These are phyloP conservation scores for Xylariaceae sp. DNA, from an alignment of 2,329 filamentous ascomycete species.

Conservation along the genomic window DNA sequence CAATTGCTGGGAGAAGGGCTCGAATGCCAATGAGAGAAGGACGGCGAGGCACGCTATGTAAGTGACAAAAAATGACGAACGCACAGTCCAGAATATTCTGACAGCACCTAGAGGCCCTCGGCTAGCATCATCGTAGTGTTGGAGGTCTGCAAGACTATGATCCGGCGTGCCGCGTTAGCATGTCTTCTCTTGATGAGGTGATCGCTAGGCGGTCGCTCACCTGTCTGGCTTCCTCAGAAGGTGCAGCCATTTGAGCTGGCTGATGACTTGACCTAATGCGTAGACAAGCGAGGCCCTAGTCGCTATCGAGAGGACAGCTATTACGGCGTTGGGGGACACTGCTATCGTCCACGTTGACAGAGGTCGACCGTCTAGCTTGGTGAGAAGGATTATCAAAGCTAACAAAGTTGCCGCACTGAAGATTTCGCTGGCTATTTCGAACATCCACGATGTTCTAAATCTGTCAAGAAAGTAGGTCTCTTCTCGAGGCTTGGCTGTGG, in stretches of 20 bases:
- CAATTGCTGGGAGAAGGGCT: slow-evolving; percentile 13
- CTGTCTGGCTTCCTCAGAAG: slow-evolving; percentile 7
- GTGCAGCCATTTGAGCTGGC: slow-evolving; percentile 12
- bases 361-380: slow-evolving; percentile 6
- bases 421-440: slow-evolving; percentile 6
- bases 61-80: slow-evolving; percentile 4
- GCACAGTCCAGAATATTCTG: slow-evolving; percentile 9
- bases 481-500: not conserved
- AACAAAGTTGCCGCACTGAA: slow-evolving; percentile 6
- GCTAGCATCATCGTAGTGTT: slow-evolving; percentile 12
- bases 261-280: slow-evolving; percentile 8
- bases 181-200: not conserved
- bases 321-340: slow-evolving; percentile 10
- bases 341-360: slow-evolving; percentile 11
- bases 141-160: slow-evolving; percentile 5
- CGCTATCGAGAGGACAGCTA: slow-evolving; percentile 13
- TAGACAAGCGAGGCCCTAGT: slow-evolving; percentile 12
- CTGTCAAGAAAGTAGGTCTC: slow-evolving; percentile 1
- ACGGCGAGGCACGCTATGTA: slow-evolving; percentile 8
- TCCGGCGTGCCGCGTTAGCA: slow-evolving; percentile 4
- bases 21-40: slow-evolving; percentile 10
- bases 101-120: slow-evolving; percentile 11
- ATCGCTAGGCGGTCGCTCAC: not conserved
- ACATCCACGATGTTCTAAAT: slow-evolving; percentile 2
- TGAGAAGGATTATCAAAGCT: slow-evolving; percentile 12